Percentiles rank a stretch among this genome's conserved stretches.
phyloP scores from a whole-genome alignment of 441 rosid species.

The Adansonia grandidieri region DNA sequence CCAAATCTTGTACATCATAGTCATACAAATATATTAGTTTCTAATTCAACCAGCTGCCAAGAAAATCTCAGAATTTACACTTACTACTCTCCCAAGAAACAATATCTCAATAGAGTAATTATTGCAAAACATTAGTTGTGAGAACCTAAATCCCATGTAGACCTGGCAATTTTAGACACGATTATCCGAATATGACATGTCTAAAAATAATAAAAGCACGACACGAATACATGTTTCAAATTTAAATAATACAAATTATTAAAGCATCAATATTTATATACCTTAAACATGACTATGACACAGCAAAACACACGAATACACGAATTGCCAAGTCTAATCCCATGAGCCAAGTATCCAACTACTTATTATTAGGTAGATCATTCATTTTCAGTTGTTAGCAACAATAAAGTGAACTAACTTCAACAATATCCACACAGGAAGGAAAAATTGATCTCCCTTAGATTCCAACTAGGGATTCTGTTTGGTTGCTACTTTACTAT shows the following conservation, averaged over 20 bases:
- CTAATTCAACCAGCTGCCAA: background rate
- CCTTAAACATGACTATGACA: too few species aligned
- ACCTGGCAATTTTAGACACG: too few species aligned
- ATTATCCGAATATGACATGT: too few species aligned
- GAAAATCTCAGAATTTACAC: background rate
- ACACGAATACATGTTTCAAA: too few species aligned
- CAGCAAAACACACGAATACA: too few species aligned
- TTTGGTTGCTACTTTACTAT: background rate
- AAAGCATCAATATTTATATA: too few species aligned
- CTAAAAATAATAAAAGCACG: too few species aligned
- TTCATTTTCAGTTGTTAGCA: background rate
- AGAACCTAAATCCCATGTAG: background rate
- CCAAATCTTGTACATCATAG: background rate
- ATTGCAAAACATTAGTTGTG: background rate
- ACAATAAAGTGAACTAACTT: background rate
- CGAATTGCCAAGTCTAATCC: too few species aligned
- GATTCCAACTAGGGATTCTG: background rate
- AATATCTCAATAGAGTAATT: background rate
- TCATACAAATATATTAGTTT: background rate
- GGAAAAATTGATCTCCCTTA: background rate
- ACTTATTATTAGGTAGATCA: background rate
- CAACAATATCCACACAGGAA: background rate
- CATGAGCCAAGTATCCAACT: background rate
- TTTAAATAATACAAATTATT: too few species aligned
- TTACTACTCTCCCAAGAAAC: slow-evolving; percentile 3